Percentiles rank a stretch among this genome's conserved stretches.
These are phyloP conservation scores for Maudiozyma barnettii DNA, from an alignment of 805 yeast genomes.

Conservation along the genomic window DNA sequence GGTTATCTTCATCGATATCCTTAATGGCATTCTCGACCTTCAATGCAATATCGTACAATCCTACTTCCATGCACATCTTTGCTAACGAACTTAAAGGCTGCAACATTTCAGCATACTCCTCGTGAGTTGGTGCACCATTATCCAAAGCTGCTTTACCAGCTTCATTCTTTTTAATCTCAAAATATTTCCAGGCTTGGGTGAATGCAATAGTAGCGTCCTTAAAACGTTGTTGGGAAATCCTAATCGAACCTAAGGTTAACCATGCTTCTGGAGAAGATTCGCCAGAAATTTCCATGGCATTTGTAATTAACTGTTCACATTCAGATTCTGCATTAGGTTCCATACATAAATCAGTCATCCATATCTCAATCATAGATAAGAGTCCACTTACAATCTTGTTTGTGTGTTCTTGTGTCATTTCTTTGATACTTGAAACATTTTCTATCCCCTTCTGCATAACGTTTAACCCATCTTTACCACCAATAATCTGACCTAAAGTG, in stretches of 20 bases:
- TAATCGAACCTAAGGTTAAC: slow-evolving; percentile 73
- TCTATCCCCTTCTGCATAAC: slow-evolving; percentile 55
- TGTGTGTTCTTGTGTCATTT: slow-evolving; percentile 32
- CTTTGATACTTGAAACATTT: slow-evolving; percentile 18
- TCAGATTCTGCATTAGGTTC: slow-evolving; percentile 74
- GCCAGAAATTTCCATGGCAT: slow-evolving; percentile 51
- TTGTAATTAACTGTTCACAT: slow-evolving; percentile 64
- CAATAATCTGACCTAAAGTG: slow-evolving; percentile 83
- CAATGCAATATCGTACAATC: slow-evolving; percentile 54
- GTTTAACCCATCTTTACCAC: slow-evolving; percentile 65
- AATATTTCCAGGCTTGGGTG: slow-evolving; percentile 61
- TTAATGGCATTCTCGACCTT: slow-evolving; percentile 57
- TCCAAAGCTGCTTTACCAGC: slow-evolving; percentile 40
- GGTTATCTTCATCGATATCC: slow-evolving; percentile 74
- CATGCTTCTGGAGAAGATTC: slow-evolving; percentile 65
- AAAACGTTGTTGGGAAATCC: slow-evolving; percentile 74
- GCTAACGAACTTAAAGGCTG: slow-evolving; percentile 68
- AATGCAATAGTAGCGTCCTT: slow-evolving; percentile 68
- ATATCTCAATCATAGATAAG: slow-evolving; percentile 80
- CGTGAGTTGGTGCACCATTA: slow-evolving; percentile 14
- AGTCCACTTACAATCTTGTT: slow-evolving; percentile 67
- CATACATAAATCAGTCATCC: slow-evolving; percentile 98
- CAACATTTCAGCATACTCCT: slow-evolving; percentile 53
- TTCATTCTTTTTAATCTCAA: slow-evolving; percentile 39
- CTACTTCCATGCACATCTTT: slow-evolving; percentile 71